These are phyloP conservation scores for Pogostemon cablin DNA, from an alignment of 257 asterid genomes.

Conservation along the genomic window DNA sequence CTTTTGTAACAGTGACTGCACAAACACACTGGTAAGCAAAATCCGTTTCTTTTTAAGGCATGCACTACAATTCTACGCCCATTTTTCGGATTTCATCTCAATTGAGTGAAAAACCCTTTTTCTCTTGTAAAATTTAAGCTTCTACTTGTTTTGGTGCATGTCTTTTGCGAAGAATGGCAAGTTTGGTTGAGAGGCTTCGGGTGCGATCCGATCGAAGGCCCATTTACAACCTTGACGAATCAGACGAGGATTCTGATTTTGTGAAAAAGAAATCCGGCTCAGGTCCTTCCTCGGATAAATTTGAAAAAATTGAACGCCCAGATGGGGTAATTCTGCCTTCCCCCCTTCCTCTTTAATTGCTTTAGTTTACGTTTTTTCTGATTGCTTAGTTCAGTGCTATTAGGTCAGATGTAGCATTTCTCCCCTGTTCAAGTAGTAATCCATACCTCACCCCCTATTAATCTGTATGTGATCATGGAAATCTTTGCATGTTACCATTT, in stretches of 20 bases:
- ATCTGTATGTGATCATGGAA: background rate
- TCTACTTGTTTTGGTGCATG: conserved; percentile 15
- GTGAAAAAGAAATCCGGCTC: conserved; percentile 39
- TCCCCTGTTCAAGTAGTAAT: background rate
- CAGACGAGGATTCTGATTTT: conserved; percentile 76
- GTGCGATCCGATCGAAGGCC: conserved; percentile 87
- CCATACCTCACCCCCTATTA: background rate
- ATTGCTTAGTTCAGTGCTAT: too few species aligned
- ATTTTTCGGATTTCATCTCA: conserved; percentile 18
- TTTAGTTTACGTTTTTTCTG: background rate
- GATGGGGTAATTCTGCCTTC: conserved; percentile 43
- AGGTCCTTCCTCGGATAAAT: conserved; percentile 37
- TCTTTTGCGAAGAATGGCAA: conserved; percentile 42
- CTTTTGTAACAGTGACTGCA: background rate
- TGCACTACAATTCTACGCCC: conserved; percentile 24
- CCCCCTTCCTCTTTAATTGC: background rate
- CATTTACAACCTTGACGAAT: conserved; percentile 76
- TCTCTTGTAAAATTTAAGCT: background rate
- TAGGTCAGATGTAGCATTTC: background rate
- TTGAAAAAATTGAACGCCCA: conserved; percentile 50
- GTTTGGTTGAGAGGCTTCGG: conserved; percentile 60
- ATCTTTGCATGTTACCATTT: conserved; percentile 21
- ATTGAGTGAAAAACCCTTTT: conserved; percentile 12
- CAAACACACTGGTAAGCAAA: conserved; percentile 33
- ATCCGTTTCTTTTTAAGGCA: background rate